Evolutionary conservation across 345 rosid genomes (phyloP).

Genomic region (Moringa oleifera): DNA sequence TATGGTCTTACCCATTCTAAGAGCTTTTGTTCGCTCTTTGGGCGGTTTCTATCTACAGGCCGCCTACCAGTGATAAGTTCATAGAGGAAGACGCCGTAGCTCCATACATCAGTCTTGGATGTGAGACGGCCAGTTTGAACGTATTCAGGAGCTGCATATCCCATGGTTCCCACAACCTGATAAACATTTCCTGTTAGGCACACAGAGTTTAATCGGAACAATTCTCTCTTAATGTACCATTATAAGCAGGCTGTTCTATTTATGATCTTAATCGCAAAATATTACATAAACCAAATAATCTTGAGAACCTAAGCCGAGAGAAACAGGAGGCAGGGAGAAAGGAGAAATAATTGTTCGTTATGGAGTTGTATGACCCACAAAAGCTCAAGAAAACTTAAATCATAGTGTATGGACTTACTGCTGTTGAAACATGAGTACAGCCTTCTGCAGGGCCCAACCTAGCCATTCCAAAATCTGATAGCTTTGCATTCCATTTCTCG

Average conservation of each 20-base stretch:
- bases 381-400: too few relatives aligned
- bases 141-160: constrained; percentile 92
- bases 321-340: background rate
- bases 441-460: constrained; percentile 91
- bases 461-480: constrained; percentile 94
- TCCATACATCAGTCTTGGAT: constrained; percentile 82
- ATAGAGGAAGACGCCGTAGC: constrained; percentile 88
- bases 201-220: background rate
- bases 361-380: too few relatives aligned
- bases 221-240: too few relatives aligned
- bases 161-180: constrained; percentile 91
- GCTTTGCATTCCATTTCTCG: constrained; percentile 89
- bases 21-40: constrained; percentile 79
- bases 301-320: background rate
- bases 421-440: constrained; percentile 86
- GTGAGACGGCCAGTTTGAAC: constrained; percentile 80
- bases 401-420: constrained; percentile 36
- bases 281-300: background rate
- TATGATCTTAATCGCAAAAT: too few relatives aligned
- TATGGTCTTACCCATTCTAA: constrained; percentile 83
- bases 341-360: too few relatives aligned
- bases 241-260: too few relatives aligned
- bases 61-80: constrained; percentile 89
- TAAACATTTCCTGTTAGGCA: constrained; percentile 8
- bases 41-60: constrained; percentile 73